Conservation (phyloP, 371 early-diverging fungal species). For the Coemansia sp. region DNA sequence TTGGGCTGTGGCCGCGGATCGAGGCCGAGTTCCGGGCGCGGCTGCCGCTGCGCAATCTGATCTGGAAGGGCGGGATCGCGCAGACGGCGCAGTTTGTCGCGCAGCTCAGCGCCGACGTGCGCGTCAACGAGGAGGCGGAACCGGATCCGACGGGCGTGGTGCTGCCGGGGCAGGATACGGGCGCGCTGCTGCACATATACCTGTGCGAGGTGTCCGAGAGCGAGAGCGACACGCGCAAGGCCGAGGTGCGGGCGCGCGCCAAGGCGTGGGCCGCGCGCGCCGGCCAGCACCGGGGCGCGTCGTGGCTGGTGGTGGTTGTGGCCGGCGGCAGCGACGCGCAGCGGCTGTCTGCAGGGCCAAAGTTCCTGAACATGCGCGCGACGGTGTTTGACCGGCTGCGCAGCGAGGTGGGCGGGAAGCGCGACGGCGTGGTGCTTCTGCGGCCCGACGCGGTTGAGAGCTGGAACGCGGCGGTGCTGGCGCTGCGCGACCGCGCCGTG, state of each 20-base stretch:
- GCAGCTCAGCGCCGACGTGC: conserved; percentile 46
- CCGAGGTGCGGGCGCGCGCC: conserved; percentile 69
- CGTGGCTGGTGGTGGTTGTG: conserved; percentile 90
- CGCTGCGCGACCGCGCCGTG: conserved; percentile 79
- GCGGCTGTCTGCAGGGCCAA: conserved; percentile 48
- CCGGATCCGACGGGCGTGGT: neutral
- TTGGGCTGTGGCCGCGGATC: conserved; percentile 73
- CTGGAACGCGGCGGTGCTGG: conserved; percentile 75
- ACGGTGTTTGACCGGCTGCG: conserved; percentile 84
- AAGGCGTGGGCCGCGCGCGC: conserved; percentile 80
- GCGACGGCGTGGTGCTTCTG: conserved; percentile 34
- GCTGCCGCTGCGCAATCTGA: conserved; percentile 80
- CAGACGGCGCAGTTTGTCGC: conserved; percentile 57
- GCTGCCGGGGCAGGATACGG: neutral
- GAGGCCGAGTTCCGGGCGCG: conserved; percentile 67
- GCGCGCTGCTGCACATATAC: conserved; percentile 27
- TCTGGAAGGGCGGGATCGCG: conserved; percentile 78
- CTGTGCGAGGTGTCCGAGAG: conserved; percentile 35
- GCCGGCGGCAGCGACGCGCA: conserved; percentile 58
- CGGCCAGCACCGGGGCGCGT: conserved; percentile 78
- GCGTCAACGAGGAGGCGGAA: conserved; percentile 55
- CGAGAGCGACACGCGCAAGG: conserved; percentile 85
- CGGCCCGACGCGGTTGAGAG: conserved; percentile 62
- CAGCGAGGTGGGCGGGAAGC: conserved; percentile 75
- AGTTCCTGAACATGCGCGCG: conserved; percentile 65